These are phyloP conservation scores for Sonneratia caseolaris DNA, from an alignment of 345 rosid genomes.

Conservation along the genomic window DNA sequence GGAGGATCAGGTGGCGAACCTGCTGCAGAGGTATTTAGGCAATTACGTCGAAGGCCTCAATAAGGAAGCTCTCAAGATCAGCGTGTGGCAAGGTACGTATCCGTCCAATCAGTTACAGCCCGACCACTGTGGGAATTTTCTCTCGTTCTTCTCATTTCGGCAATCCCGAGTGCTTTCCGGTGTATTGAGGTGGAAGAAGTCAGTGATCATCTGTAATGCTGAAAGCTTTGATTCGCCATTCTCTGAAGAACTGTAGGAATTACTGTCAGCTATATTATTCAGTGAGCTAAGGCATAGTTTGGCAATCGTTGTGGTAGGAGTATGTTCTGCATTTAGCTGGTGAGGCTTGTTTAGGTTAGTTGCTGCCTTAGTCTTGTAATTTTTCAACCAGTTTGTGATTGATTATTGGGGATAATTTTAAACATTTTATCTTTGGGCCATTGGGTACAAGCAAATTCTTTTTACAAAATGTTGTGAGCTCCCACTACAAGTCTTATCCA, in stretches of 20 bases:
- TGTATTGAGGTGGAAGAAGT: neutral
- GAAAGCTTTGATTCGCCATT: neutral
- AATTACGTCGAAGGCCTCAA: slow-evolving; percentile 80
- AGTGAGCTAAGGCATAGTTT: neutral
- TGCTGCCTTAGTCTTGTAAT: neutral
- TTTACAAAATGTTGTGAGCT: neutral
- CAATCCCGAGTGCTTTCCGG: neutral
- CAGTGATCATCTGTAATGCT: neutral
- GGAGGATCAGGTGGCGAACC: slow-evolving; percentile 96
- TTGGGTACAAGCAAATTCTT: neutral
- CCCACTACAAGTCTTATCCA: neutral
- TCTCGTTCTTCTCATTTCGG: neutral
- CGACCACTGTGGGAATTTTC: neutral
- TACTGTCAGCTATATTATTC: neutral
- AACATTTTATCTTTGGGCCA: neutral
- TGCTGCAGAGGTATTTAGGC: slow-evolving; percentile 82
- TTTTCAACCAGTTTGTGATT: neutral
- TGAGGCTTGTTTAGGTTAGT: neutral
- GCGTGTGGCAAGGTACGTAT: slow-evolving; percentile 86
- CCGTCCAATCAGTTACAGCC: neutral
- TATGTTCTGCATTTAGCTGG: neutral
- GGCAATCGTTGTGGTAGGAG: neutral
- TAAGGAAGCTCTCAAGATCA: slow-evolving; percentile 93
- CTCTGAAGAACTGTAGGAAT: neutral
- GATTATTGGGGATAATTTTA: neutral